Evolutionary conservation across 1,284 basidiomycete genomes (phyloP).

Genomic region (Papiliotrema terrestris): DNA sequence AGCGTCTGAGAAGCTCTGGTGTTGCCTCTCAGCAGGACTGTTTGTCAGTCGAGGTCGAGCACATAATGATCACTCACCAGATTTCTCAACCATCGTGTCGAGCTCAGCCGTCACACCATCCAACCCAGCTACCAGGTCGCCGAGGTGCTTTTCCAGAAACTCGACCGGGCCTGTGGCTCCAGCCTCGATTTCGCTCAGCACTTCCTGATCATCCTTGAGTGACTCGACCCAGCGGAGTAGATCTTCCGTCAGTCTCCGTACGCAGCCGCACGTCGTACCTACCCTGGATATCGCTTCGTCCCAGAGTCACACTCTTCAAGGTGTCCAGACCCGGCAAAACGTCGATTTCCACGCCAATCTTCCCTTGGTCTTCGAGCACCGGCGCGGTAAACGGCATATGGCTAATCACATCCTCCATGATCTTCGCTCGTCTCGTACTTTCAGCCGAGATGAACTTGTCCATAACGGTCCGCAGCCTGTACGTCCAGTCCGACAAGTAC

Average conservation of each 20-base stretch:
- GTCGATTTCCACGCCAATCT: constrained; percentile 69
- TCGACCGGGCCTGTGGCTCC: constrained; percentile 54
- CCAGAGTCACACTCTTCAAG: constrained; percentile 51
- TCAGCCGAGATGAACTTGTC: constrained; percentile 68
- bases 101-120: constrained; percentile 70
- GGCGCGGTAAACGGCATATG: constrained; percentile 72
- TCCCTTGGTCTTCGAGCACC: constrained; percentile 22
- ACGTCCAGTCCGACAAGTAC: constrained; percentile 68
- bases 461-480: constrained; percentile 74
- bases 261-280: constrained; percentile 25
- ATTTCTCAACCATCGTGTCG: constrained; percentile 73
- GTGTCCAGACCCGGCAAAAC: constrained; percentile 54
- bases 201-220: constrained; percentile 32
- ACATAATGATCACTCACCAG: constrained; percentile 55
- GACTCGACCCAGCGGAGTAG: constrained; percentile 65
- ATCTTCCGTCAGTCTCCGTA: constrained; percentile 29
- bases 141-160: constrained; percentile 60
- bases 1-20: constrained; percentile 3
- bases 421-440: constrained; percentile 69
- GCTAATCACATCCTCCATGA: constrained; percentile 70
- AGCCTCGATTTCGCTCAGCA: constrained; percentile 23
- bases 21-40: constrained; percentile 1
- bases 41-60: no score
- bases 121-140: constrained; percentile 68
- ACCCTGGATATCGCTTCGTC: constrained; percentile 70